Evolutionary conservation across 2,329 filamentous ascomycete genomes (phyloP).

Genomic region (Cladosporium sp.): DNA sequence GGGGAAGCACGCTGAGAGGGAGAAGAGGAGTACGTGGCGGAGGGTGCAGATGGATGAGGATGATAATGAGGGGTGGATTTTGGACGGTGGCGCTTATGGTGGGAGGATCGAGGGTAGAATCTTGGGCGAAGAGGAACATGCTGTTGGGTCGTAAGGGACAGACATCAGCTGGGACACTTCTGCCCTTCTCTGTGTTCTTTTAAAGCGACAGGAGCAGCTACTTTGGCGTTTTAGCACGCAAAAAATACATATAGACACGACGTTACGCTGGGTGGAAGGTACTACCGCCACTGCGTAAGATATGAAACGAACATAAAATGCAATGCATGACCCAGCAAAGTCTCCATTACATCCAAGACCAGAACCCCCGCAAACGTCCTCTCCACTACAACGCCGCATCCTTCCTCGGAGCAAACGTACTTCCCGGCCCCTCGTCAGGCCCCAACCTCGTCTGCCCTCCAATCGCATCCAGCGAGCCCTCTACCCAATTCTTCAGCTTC

Average conservation of each 20-base stretch:
- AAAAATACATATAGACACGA: not conserved
- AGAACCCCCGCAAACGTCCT: not conserved
- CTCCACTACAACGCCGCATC: constrained; percentile 1
- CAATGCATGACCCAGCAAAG: not conserved
- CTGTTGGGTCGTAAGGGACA: constrained; percentile 26
- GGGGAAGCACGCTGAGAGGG: constrained; percentile 53
- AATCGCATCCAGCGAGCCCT: constrained; percentile 16
- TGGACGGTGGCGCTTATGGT: constrained; percentile 55
- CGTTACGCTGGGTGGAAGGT: not conserved
- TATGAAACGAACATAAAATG: not conserved
- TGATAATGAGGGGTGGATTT: constrained; percentile 56
- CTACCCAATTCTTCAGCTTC: constrained; percentile 24
- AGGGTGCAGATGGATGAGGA: constrained; percentile 56
- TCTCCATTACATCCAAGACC: not conserved
- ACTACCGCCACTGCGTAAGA: not conserved
- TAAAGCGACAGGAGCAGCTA: not conserved
- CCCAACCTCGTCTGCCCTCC: constrained; percentile 20
- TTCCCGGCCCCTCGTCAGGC: not conserved
- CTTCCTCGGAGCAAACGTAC: constrained; percentile 13
- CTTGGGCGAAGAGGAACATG: constrained; percentile 34
- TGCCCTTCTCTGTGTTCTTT: not conserved
- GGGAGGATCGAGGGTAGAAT: constrained; percentile 33
- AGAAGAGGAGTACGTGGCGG: constrained; percentile 49
- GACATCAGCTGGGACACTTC: not conserved
- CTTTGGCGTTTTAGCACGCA: not conserved